Conservation (phyloP, 768 basidiomycete genomes). For the Tylopilus balloui region DNA sequence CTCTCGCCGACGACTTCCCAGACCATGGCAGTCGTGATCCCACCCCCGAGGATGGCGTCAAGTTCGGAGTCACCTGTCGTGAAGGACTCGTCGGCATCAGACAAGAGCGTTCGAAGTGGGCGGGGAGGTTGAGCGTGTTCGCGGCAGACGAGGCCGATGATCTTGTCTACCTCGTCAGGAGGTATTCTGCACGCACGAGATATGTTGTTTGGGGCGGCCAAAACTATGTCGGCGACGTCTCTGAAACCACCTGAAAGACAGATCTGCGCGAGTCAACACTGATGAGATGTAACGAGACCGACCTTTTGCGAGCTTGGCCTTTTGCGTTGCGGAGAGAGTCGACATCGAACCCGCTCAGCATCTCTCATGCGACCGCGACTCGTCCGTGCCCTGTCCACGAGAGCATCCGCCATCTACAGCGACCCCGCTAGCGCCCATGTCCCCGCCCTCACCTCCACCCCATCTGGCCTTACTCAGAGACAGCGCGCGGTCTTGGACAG, state of each 20-base stretch:
- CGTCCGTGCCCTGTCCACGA: slow-evolving; percentile 21
- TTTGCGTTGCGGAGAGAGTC: slow-evolving; percentile 31
- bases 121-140: slow-evolving; percentile 37
- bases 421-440: slow-evolving; percentile 34
- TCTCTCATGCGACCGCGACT: slow-evolving; percentile 14
- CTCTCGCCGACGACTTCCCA: slow-evolving; percentile 91
- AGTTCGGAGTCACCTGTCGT: slow-evolving; percentile 72
- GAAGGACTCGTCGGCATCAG: slow-evolving; percentile 44
- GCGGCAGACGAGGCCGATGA: slow-evolving; percentile 48
- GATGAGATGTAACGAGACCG: not conserved
- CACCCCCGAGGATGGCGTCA: slow-evolving; percentile 72
- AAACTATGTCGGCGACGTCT: slow-evolving; percentile 46
- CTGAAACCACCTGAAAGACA: slow-evolving; percentile 44
- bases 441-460: slow-evolving; percentile 50
- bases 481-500: slow-evolving; percentile 53
- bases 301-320: slow-evolving; percentile 38
- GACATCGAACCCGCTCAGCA: slow-evolving; percentile 13
- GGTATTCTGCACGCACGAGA: slow-evolving; percentile 53
- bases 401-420: slow-evolving; percentile 49
- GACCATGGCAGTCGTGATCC: slow-evolving; percentile 71
- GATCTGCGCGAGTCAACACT: not conserved
- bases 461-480: slow-evolving; percentile 42
- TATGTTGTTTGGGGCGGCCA: slow-evolving; percentile 47
- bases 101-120: slow-evolving; percentile 38
- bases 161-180: slow-evolving; percentile 43